These are phyloP conservation scores for Tylopilus sp. DNA, from an alignment of 1,284 basidiomycete genomes.

Conservation along the genomic window DNA sequence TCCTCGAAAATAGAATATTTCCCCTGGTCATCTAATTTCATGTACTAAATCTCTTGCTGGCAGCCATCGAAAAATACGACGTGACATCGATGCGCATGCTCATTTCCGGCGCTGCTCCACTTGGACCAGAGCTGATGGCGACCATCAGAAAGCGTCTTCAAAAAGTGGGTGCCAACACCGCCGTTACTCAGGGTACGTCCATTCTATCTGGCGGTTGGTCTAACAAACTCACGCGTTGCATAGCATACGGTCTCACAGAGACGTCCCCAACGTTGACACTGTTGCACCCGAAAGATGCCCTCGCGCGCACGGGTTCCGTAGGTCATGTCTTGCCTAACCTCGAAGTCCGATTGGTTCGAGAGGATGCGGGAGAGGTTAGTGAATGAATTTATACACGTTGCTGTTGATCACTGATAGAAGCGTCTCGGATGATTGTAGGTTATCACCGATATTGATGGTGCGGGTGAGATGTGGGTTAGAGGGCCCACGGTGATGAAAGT, in stretches of 20 bases:
- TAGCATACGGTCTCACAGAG: conserved; percentile 85
- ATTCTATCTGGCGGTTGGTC: neutral
- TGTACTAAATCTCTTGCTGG: conserved; percentile 7
- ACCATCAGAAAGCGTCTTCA: conserved; percentile 55
- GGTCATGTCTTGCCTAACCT: conserved; percentile 85
- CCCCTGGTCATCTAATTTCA: neutral
- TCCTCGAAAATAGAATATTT: neutral
- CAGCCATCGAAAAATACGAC: conserved; percentile 78
- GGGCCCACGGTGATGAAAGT: conserved; percentile 87
- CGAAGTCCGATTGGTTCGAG: conserved; percentile 79
- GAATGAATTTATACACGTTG: neutral
- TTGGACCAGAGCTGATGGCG: conserved; percentile 71
- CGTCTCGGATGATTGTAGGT: conserved; percentile 20
- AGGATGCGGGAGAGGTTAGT: conserved; percentile 61
- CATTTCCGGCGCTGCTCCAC: conserved; percentile 86
- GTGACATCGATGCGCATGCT: conserved; percentile 70
- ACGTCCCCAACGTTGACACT: conserved; percentile 74
- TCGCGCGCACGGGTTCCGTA: conserved; percentile 68
- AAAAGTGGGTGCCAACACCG: conserved; percentile 46
- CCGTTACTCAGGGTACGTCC: conserved; percentile 58
- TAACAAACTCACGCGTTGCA: neutral
- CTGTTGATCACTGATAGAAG: conserved; percentile 1
- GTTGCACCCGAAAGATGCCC: conserved; percentile 50
- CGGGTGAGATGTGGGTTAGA: conserved; percentile 85
- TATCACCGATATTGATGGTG: conserved; percentile 36